These are phyloP conservation scores for Sporothrix inflata DNA, from an alignment of 2,329 filamentous ascomycete genomes.

Conservation along the genomic window DNA sequence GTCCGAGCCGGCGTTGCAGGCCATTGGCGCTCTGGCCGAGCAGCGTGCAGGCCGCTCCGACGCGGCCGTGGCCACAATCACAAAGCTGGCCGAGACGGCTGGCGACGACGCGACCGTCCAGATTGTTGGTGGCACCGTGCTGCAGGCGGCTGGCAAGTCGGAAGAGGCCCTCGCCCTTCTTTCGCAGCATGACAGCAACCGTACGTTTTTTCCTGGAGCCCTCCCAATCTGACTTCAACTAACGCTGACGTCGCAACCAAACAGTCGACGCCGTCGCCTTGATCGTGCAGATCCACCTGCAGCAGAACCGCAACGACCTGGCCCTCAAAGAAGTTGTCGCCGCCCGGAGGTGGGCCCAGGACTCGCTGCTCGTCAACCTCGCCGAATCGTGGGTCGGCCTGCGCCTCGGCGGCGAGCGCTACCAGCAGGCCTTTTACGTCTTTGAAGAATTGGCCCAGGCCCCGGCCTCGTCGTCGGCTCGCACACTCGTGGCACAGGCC, in stretches of 20 bases:
- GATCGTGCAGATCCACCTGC: conserved; percentile 88
- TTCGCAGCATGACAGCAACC: conserved; percentile 81
- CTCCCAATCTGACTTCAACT: neutral
- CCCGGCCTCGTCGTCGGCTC: conserved; percentile 74
- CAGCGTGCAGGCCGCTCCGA: conserved; percentile 62
- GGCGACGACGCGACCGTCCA: conserved; percentile 80
- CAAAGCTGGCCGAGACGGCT: conserved; percentile 68
- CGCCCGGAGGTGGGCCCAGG: conserved; percentile 92
- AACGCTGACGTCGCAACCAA: neutral
- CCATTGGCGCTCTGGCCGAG: conserved; percentile 76
- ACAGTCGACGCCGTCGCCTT: conserved; percentile 76
- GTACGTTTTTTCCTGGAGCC: conserved; percentile 52
- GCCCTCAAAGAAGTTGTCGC: conserved; percentile 86
- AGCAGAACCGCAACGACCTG: conserved; percentile 88
- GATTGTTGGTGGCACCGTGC: conserved; percentile 76
- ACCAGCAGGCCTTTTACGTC: conserved; percentile 96
- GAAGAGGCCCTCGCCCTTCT: conserved; percentile 83
- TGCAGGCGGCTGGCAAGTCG: conserved; percentile 78
- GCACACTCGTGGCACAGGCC: conserved; percentile 82
- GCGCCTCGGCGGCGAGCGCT: conserved; percentile 88
- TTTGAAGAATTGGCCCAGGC: conserved; percentile 94
- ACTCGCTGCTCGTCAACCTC: conserved; percentile 89
- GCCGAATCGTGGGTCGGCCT: conserved; percentile 95
- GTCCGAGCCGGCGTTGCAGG: conserved; percentile 72
- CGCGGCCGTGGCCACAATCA: conserved; percentile 63